Percentiles rank a stretch among this genome's conserved stretches.
Evolutionary conservation across 1,139 yeast genomes (phyloP).

Genomic region (Cylindricascospora bacillispora): DNA sequence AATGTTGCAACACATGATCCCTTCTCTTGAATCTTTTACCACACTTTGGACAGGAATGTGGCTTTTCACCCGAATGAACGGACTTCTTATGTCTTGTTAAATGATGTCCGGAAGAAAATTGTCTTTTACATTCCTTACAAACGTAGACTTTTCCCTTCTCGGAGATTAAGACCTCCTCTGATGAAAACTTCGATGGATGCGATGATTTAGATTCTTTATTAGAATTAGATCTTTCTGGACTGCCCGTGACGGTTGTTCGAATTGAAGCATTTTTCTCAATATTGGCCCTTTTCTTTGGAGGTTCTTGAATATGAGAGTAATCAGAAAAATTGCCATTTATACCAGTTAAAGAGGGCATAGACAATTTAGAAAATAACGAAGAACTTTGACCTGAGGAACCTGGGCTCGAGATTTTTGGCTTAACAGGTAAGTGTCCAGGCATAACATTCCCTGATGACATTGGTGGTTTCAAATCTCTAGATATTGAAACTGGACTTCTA

Average conservation of each 20-base stretch:
- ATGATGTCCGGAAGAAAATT: constrained; percentile 28
- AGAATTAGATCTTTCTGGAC: background rate
- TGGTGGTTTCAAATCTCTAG: constrained; percentile 12
- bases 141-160: constrained; percentile 26
- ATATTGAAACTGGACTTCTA: constrained; percentile 21
- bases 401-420: constrained; percentile 3
- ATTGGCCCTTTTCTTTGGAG: background rate
- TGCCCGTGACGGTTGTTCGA: background rate
- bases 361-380: background rate
- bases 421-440: constrained; percentile 4
- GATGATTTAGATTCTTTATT: background rate
- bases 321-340: background rate
- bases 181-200: constrained; percentile 16
- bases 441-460: constrained; percentile 11
- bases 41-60: constrained; percentile 28
- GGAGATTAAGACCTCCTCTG: constrained; percentile 23
- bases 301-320: background rate
- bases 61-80: constrained; percentile 27
- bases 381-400: background rate
- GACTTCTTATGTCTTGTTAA: constrained; percentile 28
- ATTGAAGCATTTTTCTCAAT: background rate
- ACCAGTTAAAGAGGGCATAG: background rate
- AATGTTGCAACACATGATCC: constrained; percentile 27
- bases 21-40: constrained; percentile 28
- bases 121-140: constrained; percentile 26